Conservation (phyloP, 2,329 filamentous ascomycete genomes). For the Mycocentrospora acerina region DNA sequence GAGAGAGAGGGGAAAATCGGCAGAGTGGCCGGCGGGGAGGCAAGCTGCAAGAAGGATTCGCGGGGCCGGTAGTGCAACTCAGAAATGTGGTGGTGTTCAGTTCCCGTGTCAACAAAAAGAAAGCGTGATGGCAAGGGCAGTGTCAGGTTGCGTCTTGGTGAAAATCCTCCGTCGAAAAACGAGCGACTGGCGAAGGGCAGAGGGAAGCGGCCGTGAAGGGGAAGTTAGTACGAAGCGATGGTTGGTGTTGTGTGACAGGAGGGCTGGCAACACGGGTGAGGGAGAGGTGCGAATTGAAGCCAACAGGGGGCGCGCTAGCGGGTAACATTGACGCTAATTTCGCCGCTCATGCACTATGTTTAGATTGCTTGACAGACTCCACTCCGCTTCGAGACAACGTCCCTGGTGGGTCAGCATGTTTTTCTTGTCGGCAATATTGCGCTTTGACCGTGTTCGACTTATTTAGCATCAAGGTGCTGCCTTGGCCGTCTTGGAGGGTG, state of each 20-base stretch:
- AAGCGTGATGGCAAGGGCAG: slow-evolving; percentile 16
- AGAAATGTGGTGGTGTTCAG: slow-evolving; percentile 21
- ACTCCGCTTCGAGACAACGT: no score
- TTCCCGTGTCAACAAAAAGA: slow-evolving; percentile 29
- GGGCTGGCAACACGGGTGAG: slow-evolving; percentile 3
- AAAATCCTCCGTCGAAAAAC: slow-evolving; percentile 31
- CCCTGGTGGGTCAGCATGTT: no score
- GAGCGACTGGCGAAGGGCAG: slow-evolving; percentile 40
- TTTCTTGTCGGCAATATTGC: no score
- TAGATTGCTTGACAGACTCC: no score
- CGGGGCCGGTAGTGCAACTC: slow-evolving; percentile 24
- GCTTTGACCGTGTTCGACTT: no score
- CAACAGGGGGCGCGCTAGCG: no score
- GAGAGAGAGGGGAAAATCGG: slow-evolving; percentile 3
- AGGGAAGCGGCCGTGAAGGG: slow-evolving; percentile 4
- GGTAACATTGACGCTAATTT: no score
- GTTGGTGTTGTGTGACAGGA: slow-evolving; percentile 6
- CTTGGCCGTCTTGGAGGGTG: no score
- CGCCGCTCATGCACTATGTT: no score
- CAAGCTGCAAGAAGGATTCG: slow-evolving; percentile 15
- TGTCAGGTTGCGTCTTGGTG: slow-evolving; percentile 10
- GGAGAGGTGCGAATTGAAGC: no score
- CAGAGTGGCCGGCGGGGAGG: slow-evolving; percentile 12
- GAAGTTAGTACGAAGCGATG: slow-evolving; percentile 1
- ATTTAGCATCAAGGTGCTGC: no score